Evolutionary conservation across 2,329 filamentous ascomycete species (phyloP).

Genomic region (Hypoxylon sp.): DNA sequence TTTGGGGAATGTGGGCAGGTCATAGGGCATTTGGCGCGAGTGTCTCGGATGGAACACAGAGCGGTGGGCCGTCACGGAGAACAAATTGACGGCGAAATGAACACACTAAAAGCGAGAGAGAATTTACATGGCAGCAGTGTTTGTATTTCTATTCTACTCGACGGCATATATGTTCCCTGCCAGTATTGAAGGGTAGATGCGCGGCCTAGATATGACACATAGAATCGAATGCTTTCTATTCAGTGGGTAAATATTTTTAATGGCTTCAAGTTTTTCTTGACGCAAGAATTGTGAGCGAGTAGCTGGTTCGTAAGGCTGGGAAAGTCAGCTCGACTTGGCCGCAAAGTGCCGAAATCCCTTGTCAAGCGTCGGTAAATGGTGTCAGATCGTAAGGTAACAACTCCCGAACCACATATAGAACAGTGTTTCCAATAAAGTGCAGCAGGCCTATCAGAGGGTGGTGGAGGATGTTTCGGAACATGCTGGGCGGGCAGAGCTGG

Average conservation of each 20-base stretch:
- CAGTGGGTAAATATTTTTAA: neutral
- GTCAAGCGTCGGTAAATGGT: neutral
- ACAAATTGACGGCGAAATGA: slow-evolving; percentile 36
- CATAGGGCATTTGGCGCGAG: slow-evolving; percentile 38
- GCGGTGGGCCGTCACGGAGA: slow-evolving; percentile 26
- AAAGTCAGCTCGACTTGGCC: neutral
- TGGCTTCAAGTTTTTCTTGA: neutral
- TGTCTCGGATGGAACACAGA: slow-evolving; percentile 30
- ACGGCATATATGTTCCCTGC: slow-evolving; percentile 35
- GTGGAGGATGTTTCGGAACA: slow-evolving; percentile 14
- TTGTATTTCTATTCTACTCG: slow-evolving; percentile 42
- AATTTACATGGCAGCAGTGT: slow-evolving; percentile 24
- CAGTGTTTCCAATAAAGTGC: slow-evolving; percentile 10
- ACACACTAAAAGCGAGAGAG: slow-evolving; percentile 33
- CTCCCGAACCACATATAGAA: neutral
- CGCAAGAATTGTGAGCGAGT: neutral
- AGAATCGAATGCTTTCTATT: slow-evolving; percentile 41
- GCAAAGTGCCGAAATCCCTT: neutral
- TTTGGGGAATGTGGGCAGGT: slow-evolving; percentile 29
- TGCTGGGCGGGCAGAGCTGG: slow-evolving; percentile 7
- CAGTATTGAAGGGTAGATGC: slow-evolving; percentile 45
- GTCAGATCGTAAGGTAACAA: slow-evolving; percentile 3
- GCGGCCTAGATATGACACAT: slow-evolving; percentile 45
- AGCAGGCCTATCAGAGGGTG: neutral
- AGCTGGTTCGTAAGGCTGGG: neutral